A percentile compares a stretch with the other conserved stretches of the same genome.
Evolutionary conservation across 331 rosid species (phyloP).

Genomic region (Ulmus americana): DNA sequence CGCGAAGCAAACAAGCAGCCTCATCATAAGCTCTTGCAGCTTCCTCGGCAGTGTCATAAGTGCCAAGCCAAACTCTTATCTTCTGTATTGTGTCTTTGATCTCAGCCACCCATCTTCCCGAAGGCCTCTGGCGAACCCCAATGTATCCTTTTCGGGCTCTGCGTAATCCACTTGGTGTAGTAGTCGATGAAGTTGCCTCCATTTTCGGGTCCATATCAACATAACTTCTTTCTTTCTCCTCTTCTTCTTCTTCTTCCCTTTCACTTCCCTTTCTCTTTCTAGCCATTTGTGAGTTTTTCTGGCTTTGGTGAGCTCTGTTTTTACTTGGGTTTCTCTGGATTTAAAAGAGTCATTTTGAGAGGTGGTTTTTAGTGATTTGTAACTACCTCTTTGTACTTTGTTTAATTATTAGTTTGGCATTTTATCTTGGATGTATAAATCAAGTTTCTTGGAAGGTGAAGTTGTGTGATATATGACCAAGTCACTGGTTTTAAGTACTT

Average conservation of each 20-base stretch:
- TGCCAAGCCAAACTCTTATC: slow-evolving; percentile 88
- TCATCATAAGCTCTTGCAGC: slow-evolving; percentile 96
- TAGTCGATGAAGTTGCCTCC: slow-evolving; percentile 48
- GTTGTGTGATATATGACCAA: background rate
- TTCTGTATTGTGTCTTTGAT: slow-evolving; percentile 84
- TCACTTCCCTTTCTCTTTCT: slow-evolving; percentile 65
- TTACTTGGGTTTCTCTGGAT: background rate
- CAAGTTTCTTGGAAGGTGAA: slow-evolving; percentile 5
- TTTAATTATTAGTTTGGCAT: slow-evolving; percentile 21
- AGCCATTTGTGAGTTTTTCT: slow-evolving; percentile 34
- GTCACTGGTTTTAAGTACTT: background rate
- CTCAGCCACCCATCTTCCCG: slow-evolving; percentile 95
- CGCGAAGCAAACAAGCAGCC: slow-evolving; percentile 86
- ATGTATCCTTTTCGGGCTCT: slow-evolving; percentile 64
- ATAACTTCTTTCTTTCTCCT: slow-evolving; percentile 36
- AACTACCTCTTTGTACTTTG: slow-evolving; percentile 21
- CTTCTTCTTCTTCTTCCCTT: slow-evolving; percentile 23
- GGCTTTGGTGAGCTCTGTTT: background rate
- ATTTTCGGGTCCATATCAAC: slow-evolving; percentile 66
- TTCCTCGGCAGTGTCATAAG: slow-evolving; percentile 89
- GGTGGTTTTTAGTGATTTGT: slow-evolving; percentile 19
- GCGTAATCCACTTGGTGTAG: slow-evolving; percentile 41
- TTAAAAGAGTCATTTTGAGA: slow-evolving; percentile 23
- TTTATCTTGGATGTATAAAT: background rate
- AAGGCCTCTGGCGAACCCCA: slow-evolving; percentile 85